Base-by-base conservation (phyloP, 1,284 basidiomycete species). In the Cerioporus squamosus region DNA sequence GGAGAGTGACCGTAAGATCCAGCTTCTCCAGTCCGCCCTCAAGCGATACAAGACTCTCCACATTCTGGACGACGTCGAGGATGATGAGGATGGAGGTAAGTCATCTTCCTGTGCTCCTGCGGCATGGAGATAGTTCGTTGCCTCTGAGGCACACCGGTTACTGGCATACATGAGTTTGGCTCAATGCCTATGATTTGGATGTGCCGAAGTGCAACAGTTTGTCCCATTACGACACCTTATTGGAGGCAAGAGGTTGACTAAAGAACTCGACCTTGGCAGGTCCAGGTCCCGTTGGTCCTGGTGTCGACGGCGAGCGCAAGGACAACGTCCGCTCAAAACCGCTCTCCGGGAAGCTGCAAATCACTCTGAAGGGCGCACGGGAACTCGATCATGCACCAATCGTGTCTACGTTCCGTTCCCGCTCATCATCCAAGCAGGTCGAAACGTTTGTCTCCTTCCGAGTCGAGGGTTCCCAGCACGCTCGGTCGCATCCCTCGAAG, bases 11-110 rank as follows among this genome's bases (percentile, higher is more conserved):
- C 91, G 91, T 76, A 99, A 99, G 79, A 97, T 99, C 39, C 93
- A 95, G 66, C 84, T 99, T 45, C 79, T 99, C 44, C 88, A 94
- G 66, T 86, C 93, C 23, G 95, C 97, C 15, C 86, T 98, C 71
- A 97, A 94, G 73, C 86, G 94, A 65, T 99, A 99, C 81, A 97
- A 97, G 84, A 95, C 93, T 63, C 78, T 99, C 53, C 93, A 98
- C 72, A 90, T 98, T 66, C 83, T 98, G 71, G 96, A 98, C 67
- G 94, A 94, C 63, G 89, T 86, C 18, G 90, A 87, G 38, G 93
- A 93, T 62, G 94, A 94, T 15, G 85, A 88, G 64, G 79, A 80
- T 47, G 61, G 49, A 49, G 82, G 84, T 85, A 64, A 66, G 78
- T 74, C 40, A 43, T 42, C 36, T 43, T 49, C 43, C 43, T 24